These are phyloP conservation scores for Torulaspora gathmanii DNA, from an alignment of 805 yeast species.

Conservation along the genomic window DNA sequence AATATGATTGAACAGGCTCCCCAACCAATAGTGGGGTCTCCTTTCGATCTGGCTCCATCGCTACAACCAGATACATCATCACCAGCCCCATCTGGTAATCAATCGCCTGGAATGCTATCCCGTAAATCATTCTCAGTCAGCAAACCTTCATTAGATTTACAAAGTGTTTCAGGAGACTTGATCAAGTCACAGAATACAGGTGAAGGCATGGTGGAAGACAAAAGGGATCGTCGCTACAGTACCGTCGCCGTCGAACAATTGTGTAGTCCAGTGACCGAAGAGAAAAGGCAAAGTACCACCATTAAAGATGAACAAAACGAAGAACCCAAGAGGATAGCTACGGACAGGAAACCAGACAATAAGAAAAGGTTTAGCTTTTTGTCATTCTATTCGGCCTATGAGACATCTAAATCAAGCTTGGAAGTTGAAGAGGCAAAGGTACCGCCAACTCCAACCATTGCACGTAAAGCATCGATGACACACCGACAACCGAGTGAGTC, in stretches of 20 bases:
- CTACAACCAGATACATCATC: conserved; percentile 14
- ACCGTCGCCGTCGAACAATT: conserved; percentile 13
- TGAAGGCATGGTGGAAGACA: conserved; percentile 18
- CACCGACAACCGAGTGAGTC: neutral
- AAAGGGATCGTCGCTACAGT: conserved; percentile 24
- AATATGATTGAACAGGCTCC: conserved; percentile 23
- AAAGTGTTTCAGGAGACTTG: conserved; percentile 37
- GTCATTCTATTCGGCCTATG: conserved; percentile 34
- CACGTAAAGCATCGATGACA: conserved; percentile 1
- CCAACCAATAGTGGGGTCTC: conserved; percentile 11
- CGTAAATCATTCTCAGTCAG: conserved; percentile 28
- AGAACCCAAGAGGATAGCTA: neutral
- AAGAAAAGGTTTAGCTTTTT: conserved; percentile 41
- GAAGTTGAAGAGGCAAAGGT: conserved; percentile 8
- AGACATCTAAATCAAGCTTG: conserved; percentile 20
- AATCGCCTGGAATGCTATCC: conserved; percentile 23
- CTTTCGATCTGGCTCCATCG: conserved; percentile 20
- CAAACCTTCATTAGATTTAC: conserved; percentile 36
- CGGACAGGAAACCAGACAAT: conserved; percentile 8
- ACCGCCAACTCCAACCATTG: neutral
- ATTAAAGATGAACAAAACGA: neutral
- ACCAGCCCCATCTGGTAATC: conserved; percentile 12
- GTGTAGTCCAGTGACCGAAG: conserved; percentile 17
- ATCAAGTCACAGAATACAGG: conserved; percentile 31
- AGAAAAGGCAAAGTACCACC: conserved; percentile 4